A percentile compares a stretch with the other conserved stretches of the same genome.
Evolutionary conservation across 164 flowering plant genomes (phyloP).

Genomic region (Aristolochia californica): DNA sequence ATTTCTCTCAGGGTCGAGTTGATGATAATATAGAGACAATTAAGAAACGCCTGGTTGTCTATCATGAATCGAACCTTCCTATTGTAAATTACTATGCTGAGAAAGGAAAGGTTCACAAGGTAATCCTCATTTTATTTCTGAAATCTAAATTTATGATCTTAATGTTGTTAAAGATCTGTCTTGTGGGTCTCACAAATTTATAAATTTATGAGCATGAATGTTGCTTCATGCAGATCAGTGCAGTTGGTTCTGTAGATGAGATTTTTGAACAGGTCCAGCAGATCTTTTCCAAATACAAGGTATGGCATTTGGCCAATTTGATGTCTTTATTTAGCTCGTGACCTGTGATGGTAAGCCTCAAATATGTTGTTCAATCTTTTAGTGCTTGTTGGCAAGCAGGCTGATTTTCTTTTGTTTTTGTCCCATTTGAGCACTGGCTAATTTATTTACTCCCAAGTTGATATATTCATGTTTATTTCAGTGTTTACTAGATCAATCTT

Average conservation of each 20-base stretch:
- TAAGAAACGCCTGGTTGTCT: conserved; percentile 76
- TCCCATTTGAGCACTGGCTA: too few species aligned
- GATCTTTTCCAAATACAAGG: conserved; percentile 45
- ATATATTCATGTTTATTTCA: too few species aligned
- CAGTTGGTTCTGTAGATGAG: conserved; percentile 70
- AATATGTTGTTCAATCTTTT: too few species aligned
- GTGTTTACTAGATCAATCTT: too few species aligned
- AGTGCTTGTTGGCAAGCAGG: too few species aligned
- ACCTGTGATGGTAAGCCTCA: too few species aligned
- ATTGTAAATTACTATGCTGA: conserved; percentile 58
- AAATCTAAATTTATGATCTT: background rate
- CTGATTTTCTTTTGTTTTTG: too few species aligned
- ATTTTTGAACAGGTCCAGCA: conserved; percentile 59
- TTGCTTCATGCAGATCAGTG: conserved; percentile 52
- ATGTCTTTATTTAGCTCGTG: background rate
- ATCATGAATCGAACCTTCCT: conserved; percentile 55
- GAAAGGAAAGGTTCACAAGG: conserved; percentile 73
- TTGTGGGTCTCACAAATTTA: background rate
- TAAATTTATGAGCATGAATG: background rate
- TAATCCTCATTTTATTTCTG: conserved; percentile 11
- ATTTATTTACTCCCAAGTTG: too few species aligned
- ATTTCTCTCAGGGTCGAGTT: conserved; percentile 60
- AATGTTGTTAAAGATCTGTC: background rate
- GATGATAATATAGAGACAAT: conserved; percentile 82
- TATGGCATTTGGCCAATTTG: conserved; percentile 9